A percentile compares a stretch with the other conserved stretches of the same genome.
phyloP scores from a whole-genome alignment of 2,329 filamentous ascomycete genomes.

The Aspergillus sp. region DNA sequence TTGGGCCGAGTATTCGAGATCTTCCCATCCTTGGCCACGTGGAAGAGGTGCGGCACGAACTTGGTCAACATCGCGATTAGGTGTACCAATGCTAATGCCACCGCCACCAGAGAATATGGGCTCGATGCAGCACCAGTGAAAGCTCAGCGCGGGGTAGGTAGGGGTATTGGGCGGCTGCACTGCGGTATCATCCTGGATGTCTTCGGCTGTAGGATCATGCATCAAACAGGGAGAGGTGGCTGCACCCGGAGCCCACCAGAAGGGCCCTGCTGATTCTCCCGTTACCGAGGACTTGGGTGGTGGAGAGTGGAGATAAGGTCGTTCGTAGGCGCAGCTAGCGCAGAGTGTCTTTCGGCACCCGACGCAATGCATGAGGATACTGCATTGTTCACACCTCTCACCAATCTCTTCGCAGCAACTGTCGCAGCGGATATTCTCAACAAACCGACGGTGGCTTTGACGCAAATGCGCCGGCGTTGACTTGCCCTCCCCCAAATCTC shows the following conservation, averaged over 20 bases:
- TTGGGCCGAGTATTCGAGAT: slow-evolving; percentile 55
- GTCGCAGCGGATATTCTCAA: slow-evolving; percentile 59
- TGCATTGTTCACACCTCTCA: slow-evolving; percentile 65
- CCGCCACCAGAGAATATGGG: slow-evolving; percentile 64
- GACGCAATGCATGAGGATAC: slow-evolving; percentile 65
- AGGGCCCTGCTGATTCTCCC: slow-evolving; percentile 38
- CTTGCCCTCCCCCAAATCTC: slow-evolving; percentile 56
- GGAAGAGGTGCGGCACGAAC: slow-evolving; percentile 62
- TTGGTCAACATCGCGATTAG: slow-evolving; percentile 58
- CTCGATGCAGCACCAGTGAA: slow-evolving; percentile 65
- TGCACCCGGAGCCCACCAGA: slow-evolving; percentile 65
- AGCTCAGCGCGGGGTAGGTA: slow-evolving; percentile 56
- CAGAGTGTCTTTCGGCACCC: slow-evolving; percentile 65
- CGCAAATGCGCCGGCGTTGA: slow-evolving; percentile 58
- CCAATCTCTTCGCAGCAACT: slow-evolving; percentile 58
- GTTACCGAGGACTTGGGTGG: slow-evolving; percentile 19
- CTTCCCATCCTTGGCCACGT: slow-evolving; percentile 59
- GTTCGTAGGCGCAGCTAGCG: slow-evolving; percentile 63
- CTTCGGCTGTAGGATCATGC: slow-evolving; percentile 52
- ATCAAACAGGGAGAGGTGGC: slow-evolving; percentile 62
- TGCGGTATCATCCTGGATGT: slow-evolving; percentile 33
- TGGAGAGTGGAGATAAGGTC: slow-evolving; percentile 49
- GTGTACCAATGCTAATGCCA: slow-evolving; percentile 61
- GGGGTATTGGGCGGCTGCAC: slow-evolving; percentile 42
- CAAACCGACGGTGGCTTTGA: slow-evolving; percentile 57